Evolutionary conservation across 257 asterid species (phyloP), one percentile per base, ranked within the genome.

Genomic region (Handroanthus guayacan): DNA sequence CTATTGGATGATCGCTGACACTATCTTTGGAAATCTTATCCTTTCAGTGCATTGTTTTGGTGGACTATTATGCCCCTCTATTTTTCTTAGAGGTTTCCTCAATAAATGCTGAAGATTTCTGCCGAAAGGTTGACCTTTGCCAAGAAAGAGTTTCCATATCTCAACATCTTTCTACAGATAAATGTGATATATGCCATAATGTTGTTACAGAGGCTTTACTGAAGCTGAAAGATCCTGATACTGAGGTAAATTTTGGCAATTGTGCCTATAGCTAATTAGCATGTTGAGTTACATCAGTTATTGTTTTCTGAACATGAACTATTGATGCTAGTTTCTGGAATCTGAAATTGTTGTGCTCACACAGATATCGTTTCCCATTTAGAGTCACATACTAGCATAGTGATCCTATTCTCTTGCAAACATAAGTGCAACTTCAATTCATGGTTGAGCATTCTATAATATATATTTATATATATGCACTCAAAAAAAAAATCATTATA

Each of bases 161-260:
- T 57, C 72, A 55, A 43, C 67, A 20, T 38, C 78, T 79, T 44
- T 82, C 96, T 41, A 74, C 82, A 72, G 84, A 85, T 78, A 93
- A 76, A 84, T 95, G 99, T 75, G 88, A 83, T 7, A 56, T 89
- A 9, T 95, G 99, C 84, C 98, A 89, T 73, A 79, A 75, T 52
- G 83, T 89, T 79, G 86, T 93, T 54, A n/a, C 84, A 6, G 97
- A 91, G 86, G 96, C 90, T 75, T 56, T 91, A 76, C 36, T 75
- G 44, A 95, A 95, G 79, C 82, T 95, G 92, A 86, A 87, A 84
- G 97, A 95, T 86, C 98, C 98, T 2, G 97, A 90, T 69, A 93
- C 97, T 12, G 89, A 87, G 97, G 99, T 91, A 86, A 65, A 41
- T 52, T 48, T 38, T 41, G 44, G 56, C 48, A 61, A 41, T 68